A percentile compares a stretch with the other conserved stretches of the same genome.
Evolutionary conservation across 139 green algal genomes (phyloP).

Genomic region (Coccomyxa sp.): DNA sequence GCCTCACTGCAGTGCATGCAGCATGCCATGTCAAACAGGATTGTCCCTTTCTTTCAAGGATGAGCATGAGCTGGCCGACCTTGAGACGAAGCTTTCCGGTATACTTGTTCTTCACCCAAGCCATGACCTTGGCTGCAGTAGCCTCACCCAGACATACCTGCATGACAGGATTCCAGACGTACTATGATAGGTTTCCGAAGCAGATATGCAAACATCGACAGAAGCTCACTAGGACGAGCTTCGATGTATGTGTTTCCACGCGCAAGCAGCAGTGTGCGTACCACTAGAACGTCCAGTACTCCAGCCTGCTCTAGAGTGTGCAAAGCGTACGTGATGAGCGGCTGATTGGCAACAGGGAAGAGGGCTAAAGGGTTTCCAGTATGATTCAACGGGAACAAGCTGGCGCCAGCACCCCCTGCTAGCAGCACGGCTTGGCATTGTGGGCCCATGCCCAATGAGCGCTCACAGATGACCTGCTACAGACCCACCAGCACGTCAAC

Average conservation of each 20-base stretch:
- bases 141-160: slow-evolving; percentile 55
- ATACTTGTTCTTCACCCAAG: slow-evolving; percentile 48
- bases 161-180: not conserved
- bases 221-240: no score
- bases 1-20: not conserved
- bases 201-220: no score
- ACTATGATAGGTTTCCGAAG: no score
- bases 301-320: slow-evolving; percentile 53
- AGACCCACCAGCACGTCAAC: no score
- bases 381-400: slow-evolving; percentile 58
- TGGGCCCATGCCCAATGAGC: no score
- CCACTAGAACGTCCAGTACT: slow-evolving; percentile 64
- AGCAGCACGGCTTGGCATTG: slow-evolving; percentile 59
- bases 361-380: slow-evolving; percentile 57
- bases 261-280: slow-evolving; percentile 38
- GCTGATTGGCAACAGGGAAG: slow-evolving; percentile 66
- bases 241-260: no score
- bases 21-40: not conserved
- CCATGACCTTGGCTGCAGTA: slow-evolving; percentile 31
- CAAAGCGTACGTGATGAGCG: slow-evolving; percentile 74
- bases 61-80: slow-evolving; percentile 9
- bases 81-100: slow-evolving; percentile 35
- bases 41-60: not conserved
- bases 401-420: slow-evolving; percentile 46
- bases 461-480: no score